Percentiles rank a stretch among this genome's conserved stretches.
Conservation (phyloP, 345 rosid genomes). For the sweet orange (Citrus sinensis) region DVS_A1.0 CM039163.1:1937501-1938000, state of each 20-base stretch:
- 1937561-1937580: conserved; percentile 77
- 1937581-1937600: conserved; percentile 37
- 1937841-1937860: conserved; percentile 57
- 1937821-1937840: conserved; percentile 61
- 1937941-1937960: background rate
- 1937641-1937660: too few species aligned
- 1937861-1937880: conserved; percentile 71
- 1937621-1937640: background rate
- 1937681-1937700: too few species aligned
- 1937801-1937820: too few species aligned
- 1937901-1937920: background rate
- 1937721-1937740: too few species aligned
- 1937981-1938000: conserved; percentile 68
- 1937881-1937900: conserved; percentile 74
- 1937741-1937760: too few species aligned
- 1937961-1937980: background rate
- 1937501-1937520: conserved; percentile 53
- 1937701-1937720: too few species aligned
- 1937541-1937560: conserved; percentile 49
- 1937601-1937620: too few species aligned
- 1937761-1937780: too few species aligned
- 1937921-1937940: background rate
- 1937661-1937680: too few species aligned
- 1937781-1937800: too few species aligned
- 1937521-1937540: conserved; percentile 62